Conservation (phyloP, 768 basidiomycete genomes). For the Leccinum fibrillosum region DNA sequence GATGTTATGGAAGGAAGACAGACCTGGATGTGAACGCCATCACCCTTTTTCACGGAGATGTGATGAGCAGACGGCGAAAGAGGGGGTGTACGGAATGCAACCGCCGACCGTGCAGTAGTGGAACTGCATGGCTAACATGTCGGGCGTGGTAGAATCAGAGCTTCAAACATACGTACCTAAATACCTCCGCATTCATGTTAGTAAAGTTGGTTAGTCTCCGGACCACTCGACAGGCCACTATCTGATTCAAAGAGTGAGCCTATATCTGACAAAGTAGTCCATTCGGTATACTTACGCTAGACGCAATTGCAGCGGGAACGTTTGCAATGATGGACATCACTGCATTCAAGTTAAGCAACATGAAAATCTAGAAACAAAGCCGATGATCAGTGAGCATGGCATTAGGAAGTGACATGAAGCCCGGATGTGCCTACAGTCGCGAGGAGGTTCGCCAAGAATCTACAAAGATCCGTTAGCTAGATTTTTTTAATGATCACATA, state of each 20-base stretch:
- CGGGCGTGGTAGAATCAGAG: conserved; percentile 22
- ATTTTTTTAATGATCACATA: not conserved
- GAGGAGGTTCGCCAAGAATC: conserved; percentile 64
- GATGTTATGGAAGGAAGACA: conserved; percentile 1
- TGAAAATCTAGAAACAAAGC: conserved; percentile 41
- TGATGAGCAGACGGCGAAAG: conserved; percentile 25
- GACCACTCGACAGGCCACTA: conserved; percentile 62
- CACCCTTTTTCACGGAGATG: conserved; percentile 36
- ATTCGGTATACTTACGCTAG: conserved; percentile 45
- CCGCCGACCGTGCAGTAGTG: conserved; percentile 44
- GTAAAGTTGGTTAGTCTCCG: conserved; percentile 62
- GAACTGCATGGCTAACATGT: conserved; percentile 31
- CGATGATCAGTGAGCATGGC: not conserved
- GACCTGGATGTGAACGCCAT: conserved; percentile 64
- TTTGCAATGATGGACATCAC: conserved; percentile 74
- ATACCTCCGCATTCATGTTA: conserved; percentile 44
- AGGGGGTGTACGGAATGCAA: conserved; percentile 54
- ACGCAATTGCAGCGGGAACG: conserved; percentile 67
- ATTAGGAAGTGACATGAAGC: not conserved
- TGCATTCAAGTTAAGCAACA: conserved; percentile 66
- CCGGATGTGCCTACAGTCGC: conserved; percentile 38
- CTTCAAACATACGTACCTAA: conserved; percentile 41
- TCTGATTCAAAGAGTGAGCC: conserved; percentile 38
- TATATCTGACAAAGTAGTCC: not conserved
- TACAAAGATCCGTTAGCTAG: conserved; percentile 24